These are phyloP conservation scores for Aspergillus conjunctus DNA, from an alignment of 495 filamentous ascomycete species.

Conservation along the genomic window DNA sequence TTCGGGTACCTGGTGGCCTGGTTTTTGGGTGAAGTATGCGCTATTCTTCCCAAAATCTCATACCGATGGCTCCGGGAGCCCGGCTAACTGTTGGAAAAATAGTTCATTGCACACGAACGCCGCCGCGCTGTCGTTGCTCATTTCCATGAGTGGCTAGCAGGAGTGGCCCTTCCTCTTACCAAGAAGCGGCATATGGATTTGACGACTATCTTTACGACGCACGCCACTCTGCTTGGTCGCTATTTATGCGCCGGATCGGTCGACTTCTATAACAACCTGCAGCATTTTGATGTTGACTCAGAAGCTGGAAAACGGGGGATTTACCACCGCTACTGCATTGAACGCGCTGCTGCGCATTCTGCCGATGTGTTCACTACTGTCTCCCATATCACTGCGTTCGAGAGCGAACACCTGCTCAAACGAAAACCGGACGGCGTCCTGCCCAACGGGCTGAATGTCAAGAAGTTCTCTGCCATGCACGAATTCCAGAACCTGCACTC, in stretches of 20 bases:
- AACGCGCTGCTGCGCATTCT: conserved; percentile 86
- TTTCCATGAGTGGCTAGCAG: conserved; percentile 98
- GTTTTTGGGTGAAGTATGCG: conserved; percentile 91
- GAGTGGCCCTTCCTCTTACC: conserved; percentile 89
- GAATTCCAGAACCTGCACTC: conserved; percentile 99
- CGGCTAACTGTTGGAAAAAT: conserved; percentile 18
- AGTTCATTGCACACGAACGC: conserved; percentile 94
- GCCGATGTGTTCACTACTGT: conserved; percentile 98
- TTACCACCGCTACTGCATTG: conserved; percentile 98
- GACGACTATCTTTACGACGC: conserved; percentile 98
- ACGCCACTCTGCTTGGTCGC: conserved; percentile 90
- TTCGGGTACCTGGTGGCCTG: conserved; percentile 97
- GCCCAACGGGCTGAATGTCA: conserved; percentile 96
- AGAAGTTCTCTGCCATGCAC: conserved; percentile 97
- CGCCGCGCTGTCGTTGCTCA: conserved; percentile 90
- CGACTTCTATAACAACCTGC: conserved; percentile 99
- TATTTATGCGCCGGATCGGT: conserved; percentile 97
- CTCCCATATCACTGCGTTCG: conserved; percentile 97
- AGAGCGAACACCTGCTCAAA: conserved; percentile 96
- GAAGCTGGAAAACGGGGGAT: conserved; percentile 98
- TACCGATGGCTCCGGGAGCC: conserved; percentile 1
- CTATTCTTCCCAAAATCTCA: background rate
- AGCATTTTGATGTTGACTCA: conserved; percentile 93
- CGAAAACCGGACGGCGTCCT: conserved; percentile 95
- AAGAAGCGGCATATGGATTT: conserved; percentile 94